Percentiles rank a stretch among this genome's conserved stretches.
Conservation (phyloP, 1,284 basidiomycete species). For the Austropuccinia psidii region DNA sequence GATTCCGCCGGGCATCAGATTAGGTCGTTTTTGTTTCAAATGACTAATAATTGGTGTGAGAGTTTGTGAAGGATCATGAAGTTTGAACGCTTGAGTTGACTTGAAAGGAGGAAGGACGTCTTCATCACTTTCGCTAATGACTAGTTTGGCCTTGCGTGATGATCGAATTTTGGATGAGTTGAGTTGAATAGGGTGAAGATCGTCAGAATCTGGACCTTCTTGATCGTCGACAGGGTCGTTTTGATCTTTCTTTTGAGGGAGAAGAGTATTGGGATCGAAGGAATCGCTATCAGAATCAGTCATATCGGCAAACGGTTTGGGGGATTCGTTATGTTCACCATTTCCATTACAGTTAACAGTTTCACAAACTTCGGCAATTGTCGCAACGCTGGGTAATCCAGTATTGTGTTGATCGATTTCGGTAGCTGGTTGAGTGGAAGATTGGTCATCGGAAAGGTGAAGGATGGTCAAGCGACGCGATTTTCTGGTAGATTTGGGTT, state of each 20-base stretch:
- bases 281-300: background rate
- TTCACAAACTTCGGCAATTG: background rate
- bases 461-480: background rate
- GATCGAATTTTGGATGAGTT: background rate
- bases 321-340: background rate
- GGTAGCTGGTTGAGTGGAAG: too few relatives aligned
- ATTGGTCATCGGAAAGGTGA: background rate
- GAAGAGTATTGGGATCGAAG: background rate
- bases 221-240: background rate
- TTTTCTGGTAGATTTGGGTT: background rate
- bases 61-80: background rate
- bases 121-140: slow-evolving; percentile 3
- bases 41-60: background rate
- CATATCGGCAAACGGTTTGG: background rate
- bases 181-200: background rate
- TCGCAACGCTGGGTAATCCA: too few relatives aligned
- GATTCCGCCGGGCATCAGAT: background rate
- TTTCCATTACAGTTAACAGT: background rate
- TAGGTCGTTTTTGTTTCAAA: background rate
- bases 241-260: background rate
- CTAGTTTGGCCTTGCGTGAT: background rate
- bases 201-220: background rate
- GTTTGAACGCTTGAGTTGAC: too few relatives aligned
- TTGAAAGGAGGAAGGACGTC: too few relatives aligned
- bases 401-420: too few relatives aligned